phyloP scores from a whole-genome alignment of 306 rosid species.

The Begonia fuchsioides region DNA sequence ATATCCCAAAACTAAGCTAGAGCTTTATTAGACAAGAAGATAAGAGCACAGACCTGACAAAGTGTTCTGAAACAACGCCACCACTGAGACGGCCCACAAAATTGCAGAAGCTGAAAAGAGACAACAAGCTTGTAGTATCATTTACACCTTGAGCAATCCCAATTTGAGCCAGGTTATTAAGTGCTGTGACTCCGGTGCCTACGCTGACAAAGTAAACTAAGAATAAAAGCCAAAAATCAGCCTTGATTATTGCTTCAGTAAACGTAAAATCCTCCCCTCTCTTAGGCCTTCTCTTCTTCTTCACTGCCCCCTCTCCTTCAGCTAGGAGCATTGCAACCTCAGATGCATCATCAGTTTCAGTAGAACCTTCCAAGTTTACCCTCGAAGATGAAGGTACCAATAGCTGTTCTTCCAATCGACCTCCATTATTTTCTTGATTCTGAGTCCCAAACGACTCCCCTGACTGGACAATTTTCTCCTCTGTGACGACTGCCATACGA shows the following conservation, averaged over 20 bases:
- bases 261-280: slow-evolving; percentile 76
- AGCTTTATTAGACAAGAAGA: slow-evolving; percentile 6
- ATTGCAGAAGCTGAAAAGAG: slow-evolving; percentile 68
- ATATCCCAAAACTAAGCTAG: not conserved
- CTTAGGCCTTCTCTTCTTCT: slow-evolving; percentile 63
- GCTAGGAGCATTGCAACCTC: slow-evolving; percentile 77
- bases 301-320: slow-evolving; percentile 76
- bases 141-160: slow-evolving; percentile 61
- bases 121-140: slow-evolving; percentile 51
- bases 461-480: slow-evolving; percentile 11
- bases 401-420: slow-evolving; percentile 27
- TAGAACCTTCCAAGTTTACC: slow-evolving; percentile 25
- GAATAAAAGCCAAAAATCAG: slow-evolving; percentile 76
- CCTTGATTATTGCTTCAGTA: slow-evolving; percentile 55
- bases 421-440: slow-evolving; percentile 9
- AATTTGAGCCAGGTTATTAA: slow-evolving; percentile 66
- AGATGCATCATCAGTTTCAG: slow-evolving; percentile 30
- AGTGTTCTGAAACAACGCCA: slow-evolving; percentile 70
- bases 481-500: slow-evolving; percentile 13
- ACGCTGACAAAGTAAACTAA: slow-evolving; percentile 65
- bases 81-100: slow-evolving; percentile 79
- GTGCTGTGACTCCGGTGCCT: slow-evolving; percentile 72
- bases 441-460: slow-evolving; percentile 27
- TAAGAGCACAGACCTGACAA: slow-evolving; percentile 45
- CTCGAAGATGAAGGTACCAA: slow-evolving; percentile 24